phyloP scores from a whole-genome alignment of 768 basidiomycete genomes.

The Clathrus columnatus region DNA sequence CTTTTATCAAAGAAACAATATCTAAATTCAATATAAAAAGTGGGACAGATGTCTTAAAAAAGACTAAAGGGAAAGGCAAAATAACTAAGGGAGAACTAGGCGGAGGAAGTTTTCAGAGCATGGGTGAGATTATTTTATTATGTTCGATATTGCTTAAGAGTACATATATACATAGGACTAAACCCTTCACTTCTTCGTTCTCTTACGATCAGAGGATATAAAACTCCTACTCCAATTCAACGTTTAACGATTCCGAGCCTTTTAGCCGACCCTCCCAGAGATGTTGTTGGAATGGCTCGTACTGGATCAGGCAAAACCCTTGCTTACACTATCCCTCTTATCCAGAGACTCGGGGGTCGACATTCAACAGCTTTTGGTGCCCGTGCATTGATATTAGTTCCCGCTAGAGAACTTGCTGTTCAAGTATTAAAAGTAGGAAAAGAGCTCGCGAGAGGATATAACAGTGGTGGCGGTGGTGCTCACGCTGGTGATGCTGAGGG shows the following conservation, averaged over 20 bases:
- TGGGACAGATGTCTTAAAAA: constrained; percentile 71
- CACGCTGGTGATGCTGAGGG: constrained; percentile 67
- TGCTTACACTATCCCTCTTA: constrained; percentile 88
- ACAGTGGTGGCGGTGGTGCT: constrained; percentile 39
- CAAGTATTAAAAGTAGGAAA: constrained; percentile 94
- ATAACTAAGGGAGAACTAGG: constrained; percentile 70
- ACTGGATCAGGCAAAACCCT: constrained; percentile 98
- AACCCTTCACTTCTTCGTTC: constrained; percentile 77
- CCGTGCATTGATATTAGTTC: constrained; percentile 80
- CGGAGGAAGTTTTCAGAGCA: constrained; percentile 92
- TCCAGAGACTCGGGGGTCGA: constrained; percentile 75
- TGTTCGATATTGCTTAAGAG: neutral
- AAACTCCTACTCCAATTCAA: constrained; percentile 94
- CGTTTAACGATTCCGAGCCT: constrained; percentile 81
- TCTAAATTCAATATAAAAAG: constrained; percentile 63
- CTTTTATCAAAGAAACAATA: constrained; percentile 63
- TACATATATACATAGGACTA: constrained; percentile 44
- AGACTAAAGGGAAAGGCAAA: constrained; percentile 64
- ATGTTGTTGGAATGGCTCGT: constrained; percentile 96
- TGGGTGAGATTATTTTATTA: constrained; percentile 49
- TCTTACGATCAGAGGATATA: constrained; percentile 85
- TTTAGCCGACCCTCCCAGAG: constrained; percentile 74
- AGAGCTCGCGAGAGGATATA: constrained; percentile 80
- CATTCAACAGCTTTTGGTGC: constrained; percentile 78
- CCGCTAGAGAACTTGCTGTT: constrained; percentile 87